Percentiles rank a stretch among this genome's conserved stretches.
Evolutionary conservation across 1,284 basidiomycete genomes (phyloP).

Genomic region (Cutaneotrichosporon sp.): DNA sequence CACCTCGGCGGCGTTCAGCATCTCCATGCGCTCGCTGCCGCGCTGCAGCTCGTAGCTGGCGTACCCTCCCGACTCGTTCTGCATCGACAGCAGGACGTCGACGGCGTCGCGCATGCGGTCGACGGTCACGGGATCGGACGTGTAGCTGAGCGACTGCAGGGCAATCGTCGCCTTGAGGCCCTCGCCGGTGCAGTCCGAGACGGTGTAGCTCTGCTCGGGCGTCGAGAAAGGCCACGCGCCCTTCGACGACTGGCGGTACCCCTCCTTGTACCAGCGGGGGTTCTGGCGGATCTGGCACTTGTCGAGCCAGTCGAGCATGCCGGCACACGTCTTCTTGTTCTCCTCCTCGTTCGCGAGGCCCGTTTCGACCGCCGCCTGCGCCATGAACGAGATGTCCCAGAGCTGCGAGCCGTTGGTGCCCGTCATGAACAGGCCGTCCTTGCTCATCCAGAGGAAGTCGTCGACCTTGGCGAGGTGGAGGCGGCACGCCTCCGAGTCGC

Average conservation of each 20-base stretch:
- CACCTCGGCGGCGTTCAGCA: slow-evolving; percentile 88
- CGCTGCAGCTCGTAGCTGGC: slow-evolving; percentile 92
- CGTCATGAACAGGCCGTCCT: slow-evolving; percentile 91
- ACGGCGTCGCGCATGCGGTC: slow-evolving; percentile 81
- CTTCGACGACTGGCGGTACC: slow-evolving; percentile 85
- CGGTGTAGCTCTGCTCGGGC: slow-evolving; percentile 85
- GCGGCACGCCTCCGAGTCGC: slow-evolving; percentile 67
- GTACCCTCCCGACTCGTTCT: slow-evolving; percentile 87
- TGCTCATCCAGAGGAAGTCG: slow-evolving; percentile 93
- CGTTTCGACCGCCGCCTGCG: slow-evolving; percentile 89
- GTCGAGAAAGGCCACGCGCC: slow-evolving; percentile 97
- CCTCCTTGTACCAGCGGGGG: slow-evolving; percentile 69
- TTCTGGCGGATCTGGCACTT: slow-evolving; percentile 83
- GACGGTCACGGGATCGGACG: slow-evolving; percentile 72
- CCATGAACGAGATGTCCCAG: slow-evolving; percentile 94
- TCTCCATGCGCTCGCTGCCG: slow-evolving; percentile 76
- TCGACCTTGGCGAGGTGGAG: slow-evolving; percentile 71
- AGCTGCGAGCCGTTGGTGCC: slow-evolving; percentile 94
- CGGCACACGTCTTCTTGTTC: slow-evolving; percentile 67
- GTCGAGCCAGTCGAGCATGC: slow-evolving; percentile 86
- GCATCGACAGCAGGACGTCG: slow-evolving; percentile 83
- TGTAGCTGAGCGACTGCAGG: slow-evolving; percentile 80
- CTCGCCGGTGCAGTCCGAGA: slow-evolving; percentile 92
- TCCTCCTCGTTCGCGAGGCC: slow-evolving; percentile 76
- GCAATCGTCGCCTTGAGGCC: slow-evolving; percentile 89